phyloP scores from a whole-genome alignment of 495 filamentous ascomycete species.

The Penicillium roqueforti region DNA sequence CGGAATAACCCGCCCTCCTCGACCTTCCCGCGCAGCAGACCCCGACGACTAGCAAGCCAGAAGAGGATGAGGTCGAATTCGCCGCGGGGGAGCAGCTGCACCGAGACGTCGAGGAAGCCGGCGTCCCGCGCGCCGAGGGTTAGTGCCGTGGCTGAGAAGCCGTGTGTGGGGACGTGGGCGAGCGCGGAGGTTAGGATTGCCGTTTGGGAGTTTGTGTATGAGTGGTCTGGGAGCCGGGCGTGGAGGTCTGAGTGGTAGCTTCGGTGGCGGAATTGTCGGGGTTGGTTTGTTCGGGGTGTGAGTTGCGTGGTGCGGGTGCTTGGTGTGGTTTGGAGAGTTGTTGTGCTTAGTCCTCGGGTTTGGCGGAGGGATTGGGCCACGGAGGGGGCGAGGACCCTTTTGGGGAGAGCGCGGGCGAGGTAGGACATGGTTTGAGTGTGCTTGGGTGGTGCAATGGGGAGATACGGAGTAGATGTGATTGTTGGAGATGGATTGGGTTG shows the following conservation, averaged over 20 bases:
- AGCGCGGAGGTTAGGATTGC: conserved; percentile 78
- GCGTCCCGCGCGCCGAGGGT: conserved; percentile 73
- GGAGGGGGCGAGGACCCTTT: not conserved
- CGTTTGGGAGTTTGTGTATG: conserved; percentile 66
- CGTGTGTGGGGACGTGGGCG: conserved; percentile 71
- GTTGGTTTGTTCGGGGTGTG: not conserved
- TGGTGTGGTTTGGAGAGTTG: conserved; percentile 3
- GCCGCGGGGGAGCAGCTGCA: conserved; percentile 73
- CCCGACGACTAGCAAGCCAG: conserved; percentile 66
- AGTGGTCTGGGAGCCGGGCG: conserved; percentile 45
- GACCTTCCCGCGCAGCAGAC: conserved; percentile 49
- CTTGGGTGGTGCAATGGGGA: not conserved
- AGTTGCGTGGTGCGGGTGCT: not conserved
- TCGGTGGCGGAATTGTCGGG: not conserved
- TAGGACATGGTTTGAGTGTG: conserved; percentile 14
- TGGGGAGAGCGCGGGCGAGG: conserved; percentile 11
- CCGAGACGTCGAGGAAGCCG: conserved; percentile 80
- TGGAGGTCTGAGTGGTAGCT: conserved; percentile 72
- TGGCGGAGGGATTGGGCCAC: conserved; percentile 3
- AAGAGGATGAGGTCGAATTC: conserved; percentile 79
- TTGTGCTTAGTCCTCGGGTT: conserved; percentile 1
- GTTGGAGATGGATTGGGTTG: not conserved
- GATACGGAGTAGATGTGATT: conserved; percentile 2
- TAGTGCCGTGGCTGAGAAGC: conserved; percentile 71
- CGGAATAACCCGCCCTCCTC: conserved; percentile 35